A percentile compares a stretch with the other conserved stretches of the same genome.
These are phyloP conservation scores for Crithidia brevicula DNA, from an alignment of 208 protist genomes.

Conservation along the genomic window DNA sequence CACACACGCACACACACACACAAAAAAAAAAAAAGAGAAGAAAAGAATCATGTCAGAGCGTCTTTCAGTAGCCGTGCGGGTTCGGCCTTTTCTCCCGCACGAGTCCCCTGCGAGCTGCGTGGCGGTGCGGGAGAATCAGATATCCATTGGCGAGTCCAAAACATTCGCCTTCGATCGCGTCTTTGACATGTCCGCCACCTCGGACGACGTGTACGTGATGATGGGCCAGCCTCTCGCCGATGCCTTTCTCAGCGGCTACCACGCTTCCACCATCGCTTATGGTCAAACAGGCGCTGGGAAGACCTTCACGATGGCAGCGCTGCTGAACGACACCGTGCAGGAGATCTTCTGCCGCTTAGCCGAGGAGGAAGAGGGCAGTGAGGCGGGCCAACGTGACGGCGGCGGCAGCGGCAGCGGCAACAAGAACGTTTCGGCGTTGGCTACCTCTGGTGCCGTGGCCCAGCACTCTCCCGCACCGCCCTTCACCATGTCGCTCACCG, in stretches of 20 bases:
- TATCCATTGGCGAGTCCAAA: constrained; percentile 83
- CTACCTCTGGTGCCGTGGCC: not conserved
- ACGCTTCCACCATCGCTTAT: constrained; percentile 94
- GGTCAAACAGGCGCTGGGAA: constrained; percentile 96
- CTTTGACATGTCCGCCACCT: constrained; percentile 62
- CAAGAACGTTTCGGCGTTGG: not conserved
- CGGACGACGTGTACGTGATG: constrained; percentile 75
- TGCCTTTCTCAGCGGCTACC: constrained; percentile 88
- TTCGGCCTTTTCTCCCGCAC: constrained; percentile 84
- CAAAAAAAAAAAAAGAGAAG: not conserved
- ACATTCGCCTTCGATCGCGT: constrained; percentile 93
- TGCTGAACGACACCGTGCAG: constrained; percentile 80
- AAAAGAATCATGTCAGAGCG: constrained; percentile 52
- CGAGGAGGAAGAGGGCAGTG: constrained; percentile 33
- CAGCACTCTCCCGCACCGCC: not conserved
- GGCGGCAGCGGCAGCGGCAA: too few relatives aligned
- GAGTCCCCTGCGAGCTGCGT: constrained; percentile 68
- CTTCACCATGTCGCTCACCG: constrained; percentile 60
- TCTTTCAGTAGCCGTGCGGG: constrained; percentile 85
- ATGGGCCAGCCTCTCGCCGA: constrained; percentile 78
- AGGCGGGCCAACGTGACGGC: too few relatives aligned
- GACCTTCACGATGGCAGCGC: constrained; percentile 93
- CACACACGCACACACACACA: not conserved
- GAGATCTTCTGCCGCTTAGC: constrained; percentile 79
- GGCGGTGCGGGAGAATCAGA: constrained; percentile 54